Base-by-base conservation (phyloP, 257 asterid species). In the Euphrasia confusa region DNA sequence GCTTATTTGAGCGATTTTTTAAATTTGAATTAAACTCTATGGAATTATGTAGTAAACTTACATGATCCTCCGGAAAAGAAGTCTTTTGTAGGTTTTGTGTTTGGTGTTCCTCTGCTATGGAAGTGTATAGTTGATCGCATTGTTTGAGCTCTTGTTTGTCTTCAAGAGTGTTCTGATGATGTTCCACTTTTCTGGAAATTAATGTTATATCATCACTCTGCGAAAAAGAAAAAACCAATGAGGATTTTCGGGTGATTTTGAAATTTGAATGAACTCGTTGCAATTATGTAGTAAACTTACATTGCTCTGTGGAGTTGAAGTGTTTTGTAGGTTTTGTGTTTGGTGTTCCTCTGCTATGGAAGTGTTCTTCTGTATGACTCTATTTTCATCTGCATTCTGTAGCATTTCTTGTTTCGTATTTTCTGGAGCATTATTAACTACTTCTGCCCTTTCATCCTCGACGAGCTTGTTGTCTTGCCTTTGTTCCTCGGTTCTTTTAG, bases 211-310 rank as follows among this genome's bases (percentile, higher is more conserved):
- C 28, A 15, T 68, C 77, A 66, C 44, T 11, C 96, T 88, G 86
- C 75, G 11, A 56, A 54, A 54, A 54, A 27, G 69, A 57, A 66
- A 64, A 50, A 59, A 48, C 42, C 54, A 75, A 65, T 48, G 64
- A 73, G 54, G 52, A 63, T 61, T 62, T 62, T 55, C 54, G 30
- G 15, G 59, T 24, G 45, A 15, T 50, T 21, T 14, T 47, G n/a
- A 61, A 63, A 70, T 59, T 47, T 48, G 15, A 48, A 40, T 7
- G 50, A 17, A 15, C n/a, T n/a, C n/a, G n/a, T n/a, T n/a, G n/a
- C n/a, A n/a, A n/a, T 48, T 52, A 33, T 35, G 4, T 37, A 15
- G 42, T 50, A 56, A 70, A 75, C 93, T 72, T 78, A 87, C 95
- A 10, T 27, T 66, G 66, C 74, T 77, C 71, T 70, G 56, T 65